Evolutionary conservation across 2,329 filamentous ascomycete species (phyloP).

Genomic region (Dryadomyces quercus-mongolicae): DNA sequence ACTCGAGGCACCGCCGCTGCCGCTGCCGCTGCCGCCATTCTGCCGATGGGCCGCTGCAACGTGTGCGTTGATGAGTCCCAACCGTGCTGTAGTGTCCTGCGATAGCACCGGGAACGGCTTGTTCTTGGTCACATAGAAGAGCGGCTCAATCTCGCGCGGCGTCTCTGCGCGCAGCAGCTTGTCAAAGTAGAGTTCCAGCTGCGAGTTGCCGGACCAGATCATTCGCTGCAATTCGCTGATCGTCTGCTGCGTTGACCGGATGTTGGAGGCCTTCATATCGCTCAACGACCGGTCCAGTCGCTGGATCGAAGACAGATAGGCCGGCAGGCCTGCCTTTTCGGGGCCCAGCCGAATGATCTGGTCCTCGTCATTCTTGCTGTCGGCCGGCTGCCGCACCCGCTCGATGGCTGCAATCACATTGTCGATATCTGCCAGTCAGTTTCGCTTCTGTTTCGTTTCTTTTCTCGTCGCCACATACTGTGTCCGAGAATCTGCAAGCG

Average conservation of each 20-base stretch:
- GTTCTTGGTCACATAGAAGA: conserved; percentile 88
- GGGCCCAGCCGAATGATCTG: conserved; percentile 82
- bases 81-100: conserved; percentile 60
- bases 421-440: conserved; percentile 58
- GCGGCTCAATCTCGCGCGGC: conserved; percentile 68
- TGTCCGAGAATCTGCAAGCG: conserved; percentile 75
- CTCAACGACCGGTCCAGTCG: conserved; percentile 73
- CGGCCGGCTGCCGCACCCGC: conserved; percentile 75
- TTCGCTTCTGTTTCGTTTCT: background rate
- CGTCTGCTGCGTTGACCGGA: conserved; percentile 83
- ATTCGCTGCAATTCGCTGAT: conserved; percentile 68
- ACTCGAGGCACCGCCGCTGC: conserved; percentile 49
- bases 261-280: conserved; percentile 80
- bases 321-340: conserved; percentile 65
- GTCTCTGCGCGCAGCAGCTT: conserved; percentile 65
- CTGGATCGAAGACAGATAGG: conserved; percentile 83
- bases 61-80: conserved; percentile 69
- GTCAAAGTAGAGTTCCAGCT: conserved; percentile 76
- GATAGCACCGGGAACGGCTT: conserved; percentile 70
- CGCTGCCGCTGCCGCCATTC: conserved; percentile 19
- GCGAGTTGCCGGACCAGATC: conserved; percentile 65
- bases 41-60: conserved; percentile 47
- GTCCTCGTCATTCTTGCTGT: conserved; percentile 86
- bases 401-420: conserved; percentile 78
- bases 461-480: conserved; percentile 36